These are phyloP conservation scores for Mycosphaerella sp. DNA, from an alignment of 2,329 filamentous ascomycete species.

Conservation along the genomic window DNA sequence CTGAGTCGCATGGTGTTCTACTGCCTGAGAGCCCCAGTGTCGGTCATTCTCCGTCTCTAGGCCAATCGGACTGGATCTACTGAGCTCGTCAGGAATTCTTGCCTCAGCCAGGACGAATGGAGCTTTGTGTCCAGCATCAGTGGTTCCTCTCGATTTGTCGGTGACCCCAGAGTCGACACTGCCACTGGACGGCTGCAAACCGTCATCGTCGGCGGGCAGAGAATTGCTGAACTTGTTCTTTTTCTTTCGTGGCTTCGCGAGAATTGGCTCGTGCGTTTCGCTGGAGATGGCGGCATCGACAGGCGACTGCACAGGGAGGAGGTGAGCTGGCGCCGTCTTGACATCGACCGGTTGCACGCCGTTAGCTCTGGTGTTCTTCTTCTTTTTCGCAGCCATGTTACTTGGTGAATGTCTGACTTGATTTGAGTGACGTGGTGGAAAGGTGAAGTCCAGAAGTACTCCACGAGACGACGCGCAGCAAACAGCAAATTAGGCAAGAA, in stretches of 20 bases:
- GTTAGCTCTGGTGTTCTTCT: slow-evolving; percentile 1
- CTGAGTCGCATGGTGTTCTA: not conserved
- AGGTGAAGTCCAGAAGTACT: not conserved
- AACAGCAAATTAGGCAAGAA: too few species aligned
- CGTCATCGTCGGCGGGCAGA: too few species aligned
- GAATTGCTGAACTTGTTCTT: not conserved
- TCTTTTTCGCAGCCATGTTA: slow-evolving; percentile 5
- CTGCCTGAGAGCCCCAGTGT: not conserved
- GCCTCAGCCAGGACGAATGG: not conserved
- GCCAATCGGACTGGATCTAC: not conserved
- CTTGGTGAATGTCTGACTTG: not conserved
- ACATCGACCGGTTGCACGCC: not conserved
- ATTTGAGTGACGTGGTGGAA: not conserved
- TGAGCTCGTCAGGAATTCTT: not conserved
- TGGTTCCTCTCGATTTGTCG: not conserved
- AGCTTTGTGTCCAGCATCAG: not conserved
- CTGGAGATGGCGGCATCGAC: not conserved
- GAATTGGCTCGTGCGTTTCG: slow-evolving; percentile 1
- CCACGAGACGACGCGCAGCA: not conserved
- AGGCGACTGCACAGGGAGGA: not conserved
- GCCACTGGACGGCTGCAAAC: too few species aligned
- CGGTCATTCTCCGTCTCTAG: not conserved
- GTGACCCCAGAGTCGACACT: not conserved
- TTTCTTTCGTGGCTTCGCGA: slow-evolving; percentile 10
- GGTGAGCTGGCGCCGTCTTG: not conserved